These are phyloP conservation scores for Amylocarpus encephaloides DNA, from an alignment of 2,329 filamentous ascomycete genomes.

Conservation along the genomic window DNA sequence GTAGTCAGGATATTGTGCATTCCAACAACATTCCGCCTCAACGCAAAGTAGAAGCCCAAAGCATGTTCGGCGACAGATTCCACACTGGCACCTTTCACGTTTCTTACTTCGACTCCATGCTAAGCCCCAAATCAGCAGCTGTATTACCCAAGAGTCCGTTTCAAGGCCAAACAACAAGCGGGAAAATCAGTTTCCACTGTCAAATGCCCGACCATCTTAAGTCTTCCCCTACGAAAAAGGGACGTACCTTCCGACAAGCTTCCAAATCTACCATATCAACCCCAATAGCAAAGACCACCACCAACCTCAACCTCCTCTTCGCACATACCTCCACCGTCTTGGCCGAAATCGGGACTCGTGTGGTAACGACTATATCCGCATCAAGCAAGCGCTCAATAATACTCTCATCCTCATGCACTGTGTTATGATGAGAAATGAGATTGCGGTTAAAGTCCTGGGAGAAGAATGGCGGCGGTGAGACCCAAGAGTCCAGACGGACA, in stretches of 20 bases:
- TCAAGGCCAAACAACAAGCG: too few relatives aligned
- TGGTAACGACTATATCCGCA: slow-evolving; percentile 32
- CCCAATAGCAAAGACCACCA: slow-evolving; percentile 35
- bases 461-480: slow-evolving; percentile 15
- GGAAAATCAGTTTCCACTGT: too few relatives aligned
- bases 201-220: too few relatives aligned
- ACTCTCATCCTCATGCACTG: slow-evolving; percentile 10
- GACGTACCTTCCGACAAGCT: slow-evolving; percentile 27
- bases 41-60: slow-evolving; percentile 28
- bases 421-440: slow-evolving; percentile 15
- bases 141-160: too few relatives aligned
- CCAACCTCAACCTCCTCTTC: slow-evolving; percentile 27
- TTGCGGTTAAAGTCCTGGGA: slow-evolving; percentile 17
- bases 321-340: slow-evolving; percentile 28
- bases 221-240: too few relatives aligned
- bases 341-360: slow-evolving; percentile 29
- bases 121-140: too few relatives aligned
- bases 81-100: slow-evolving; percentile 34
- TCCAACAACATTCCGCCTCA: slow-evolving; percentile 33
- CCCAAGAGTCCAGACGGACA: slow-evolving; percentile 22
- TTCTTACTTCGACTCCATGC: slow-evolving; percentile 32
- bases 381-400: background rate
- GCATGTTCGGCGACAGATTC: slow-evolving; percentile 33
- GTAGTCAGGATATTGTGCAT: slow-evolving; percentile 23
- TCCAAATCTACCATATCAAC: slow-evolving; percentile 34